Percentiles rank a stretch among this genome's conserved stretches.
phyloP scores from a whole-genome alignment of 805 yeast genomes.

The Candida ponderosae region DNA sequence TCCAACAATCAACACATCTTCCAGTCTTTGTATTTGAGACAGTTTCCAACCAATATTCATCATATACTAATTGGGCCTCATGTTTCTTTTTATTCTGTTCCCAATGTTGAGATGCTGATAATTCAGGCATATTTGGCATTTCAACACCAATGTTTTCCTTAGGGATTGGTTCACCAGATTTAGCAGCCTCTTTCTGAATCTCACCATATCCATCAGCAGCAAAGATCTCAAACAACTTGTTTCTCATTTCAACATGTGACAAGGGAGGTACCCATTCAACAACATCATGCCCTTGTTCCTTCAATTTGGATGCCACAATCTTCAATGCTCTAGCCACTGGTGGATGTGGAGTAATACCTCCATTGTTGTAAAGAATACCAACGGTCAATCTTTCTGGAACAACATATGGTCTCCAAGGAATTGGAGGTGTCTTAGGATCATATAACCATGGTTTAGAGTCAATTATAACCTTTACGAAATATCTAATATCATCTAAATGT shows the following conservation, averaged over 20 bases:
- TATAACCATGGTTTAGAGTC: slow-evolving; percentile 35
- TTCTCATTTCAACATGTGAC: slow-evolving; percentile 18
- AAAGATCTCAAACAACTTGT: slow-evolving; percentile 21
- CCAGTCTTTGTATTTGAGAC: slow-evolving; percentile 25
- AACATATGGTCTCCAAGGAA: slow-evolving; percentile 37
- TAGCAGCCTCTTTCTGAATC: slow-evolving; percentile 17
- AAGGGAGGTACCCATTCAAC: slow-evolving; percentile 33
- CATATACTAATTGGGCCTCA: slow-evolving; percentile 27
- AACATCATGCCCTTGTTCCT: slow-evolving; percentile 32
- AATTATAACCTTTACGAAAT: slow-evolving; percentile 30
- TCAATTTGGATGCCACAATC: slow-evolving; percentile 17
- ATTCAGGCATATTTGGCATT: slow-evolving; percentile 1
- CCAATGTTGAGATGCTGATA: slow-evolving; percentile 28
- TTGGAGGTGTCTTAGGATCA: slow-evolving; percentile 43
- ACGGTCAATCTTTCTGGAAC: slow-evolving; percentile 28
- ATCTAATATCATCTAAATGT: slow-evolving; percentile 19
- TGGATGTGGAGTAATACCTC: slow-evolving; percentile 42
- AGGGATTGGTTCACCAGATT: slow-evolving; percentile 27
- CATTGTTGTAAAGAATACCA: slow-evolving; percentile 40
- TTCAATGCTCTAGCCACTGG: slow-evolving; percentile 42
- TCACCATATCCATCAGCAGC: slow-evolving; percentile 28
- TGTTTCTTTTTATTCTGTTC: slow-evolving; percentile 28
- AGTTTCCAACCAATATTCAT: slow-evolving; percentile 30
- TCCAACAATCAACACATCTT: slow-evolving; percentile 38
- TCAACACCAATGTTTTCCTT: slow-evolving; percentile 21